Evolutionary conservation across 306 rosid species (phyloP).

Genomic region (Cotoneaster glaucophyllus): DNA sequence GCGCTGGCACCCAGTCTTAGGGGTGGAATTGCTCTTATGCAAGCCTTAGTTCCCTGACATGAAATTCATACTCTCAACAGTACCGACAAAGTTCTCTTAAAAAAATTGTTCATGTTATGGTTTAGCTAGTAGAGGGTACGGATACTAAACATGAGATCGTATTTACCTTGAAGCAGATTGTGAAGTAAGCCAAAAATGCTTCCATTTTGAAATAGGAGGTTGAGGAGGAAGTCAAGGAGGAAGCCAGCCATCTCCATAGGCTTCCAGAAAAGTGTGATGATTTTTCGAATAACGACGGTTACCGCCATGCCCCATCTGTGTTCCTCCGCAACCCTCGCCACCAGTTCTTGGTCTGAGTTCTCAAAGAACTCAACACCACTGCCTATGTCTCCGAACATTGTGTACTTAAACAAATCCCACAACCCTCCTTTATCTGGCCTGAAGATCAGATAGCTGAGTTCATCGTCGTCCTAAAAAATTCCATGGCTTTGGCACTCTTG

Average conservation of each 20-base stretch:
- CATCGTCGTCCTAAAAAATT: not conserved
- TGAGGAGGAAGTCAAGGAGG: constrained; percentile 57
- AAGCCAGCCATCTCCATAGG: constrained; percentile 62
- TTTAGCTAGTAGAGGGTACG: not conserved
- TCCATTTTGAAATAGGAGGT: constrained; percentile 54
- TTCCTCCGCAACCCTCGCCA: constrained; percentile 17
- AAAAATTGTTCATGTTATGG: too few species aligned
- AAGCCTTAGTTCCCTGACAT: too few species aligned
- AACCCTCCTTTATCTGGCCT: constrained; percentile 53
- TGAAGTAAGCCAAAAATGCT: constrained; percentile 36
- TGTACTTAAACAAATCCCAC: constrained; percentile 33
- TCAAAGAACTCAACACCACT: constrained; percentile 36
- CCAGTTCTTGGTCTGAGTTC: constrained; percentile 23
- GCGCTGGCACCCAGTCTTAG: too few species aligned
- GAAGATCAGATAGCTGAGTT: constrained; percentile 38
- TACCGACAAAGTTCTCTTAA: too few species aligned
- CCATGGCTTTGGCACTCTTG: not conserved
- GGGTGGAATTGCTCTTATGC: too few species aligned
- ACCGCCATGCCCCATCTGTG: constrained; percentile 50
- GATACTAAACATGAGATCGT: not conserved
- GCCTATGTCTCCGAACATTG: constrained; percentile 14
- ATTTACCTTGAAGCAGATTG: constrained; percentile 46
- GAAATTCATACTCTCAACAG: too few species aligned
- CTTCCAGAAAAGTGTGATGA: constrained; percentile 39
- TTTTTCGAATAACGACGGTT: constrained; percentile 42